Conservation (phyloP, 805 yeast species). For the Suhomyces prunicola region DNA sequence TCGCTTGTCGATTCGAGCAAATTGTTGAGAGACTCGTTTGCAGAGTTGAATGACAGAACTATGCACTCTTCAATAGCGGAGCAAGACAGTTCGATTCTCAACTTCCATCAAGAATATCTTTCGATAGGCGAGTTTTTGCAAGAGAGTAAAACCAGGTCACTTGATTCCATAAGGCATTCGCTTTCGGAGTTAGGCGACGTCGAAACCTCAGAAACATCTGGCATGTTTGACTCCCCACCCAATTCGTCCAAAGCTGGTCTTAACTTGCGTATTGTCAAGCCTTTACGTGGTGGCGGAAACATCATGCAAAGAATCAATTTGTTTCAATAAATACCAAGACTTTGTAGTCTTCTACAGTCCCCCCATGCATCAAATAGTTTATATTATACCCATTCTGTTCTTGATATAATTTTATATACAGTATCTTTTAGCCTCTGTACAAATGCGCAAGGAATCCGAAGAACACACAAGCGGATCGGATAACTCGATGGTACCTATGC, state of each 20-base stretch:
- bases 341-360: too few relatives aligned
- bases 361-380: too few relatives aligned
- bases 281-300: slow-evolving; percentile 51
- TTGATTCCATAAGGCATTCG: slow-evolving; percentile 8
- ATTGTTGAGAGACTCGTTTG: slow-evolving; percentile 4
- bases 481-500: too few relatives aligned
- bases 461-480: too few relatives aligned
- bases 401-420: too few relatives aligned
- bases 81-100: slow-evolving; percentile 9
- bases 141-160: slow-evolving; percentile 12
- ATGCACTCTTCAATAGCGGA: slow-evolving; percentile 1
- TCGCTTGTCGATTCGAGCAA: slow-evolving; percentile 5
- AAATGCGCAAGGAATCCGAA: too few relatives aligned
- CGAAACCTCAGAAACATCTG: slow-evolving; percentile 16
- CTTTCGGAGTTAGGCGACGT: slow-evolving; percentile 8
- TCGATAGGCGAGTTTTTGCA: slow-evolving; percentile 14
- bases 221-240: slow-evolving; percentile 16
- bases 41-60: slow-evolving; percentile 3
- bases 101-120: slow-evolving; percentile 14
- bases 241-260: slow-evolving; percentile 44
- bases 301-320: slow-evolving; percentile 12
- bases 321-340: slow-evolving; percentile 5
- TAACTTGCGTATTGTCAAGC: slow-evolving; percentile 59
- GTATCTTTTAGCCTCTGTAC: too few relatives aligned
- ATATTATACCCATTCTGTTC: too few relatives aligned